Base-by-base conservation (phyloP, 208 protist genomes). In the Leishmania mexicana region DNA sequence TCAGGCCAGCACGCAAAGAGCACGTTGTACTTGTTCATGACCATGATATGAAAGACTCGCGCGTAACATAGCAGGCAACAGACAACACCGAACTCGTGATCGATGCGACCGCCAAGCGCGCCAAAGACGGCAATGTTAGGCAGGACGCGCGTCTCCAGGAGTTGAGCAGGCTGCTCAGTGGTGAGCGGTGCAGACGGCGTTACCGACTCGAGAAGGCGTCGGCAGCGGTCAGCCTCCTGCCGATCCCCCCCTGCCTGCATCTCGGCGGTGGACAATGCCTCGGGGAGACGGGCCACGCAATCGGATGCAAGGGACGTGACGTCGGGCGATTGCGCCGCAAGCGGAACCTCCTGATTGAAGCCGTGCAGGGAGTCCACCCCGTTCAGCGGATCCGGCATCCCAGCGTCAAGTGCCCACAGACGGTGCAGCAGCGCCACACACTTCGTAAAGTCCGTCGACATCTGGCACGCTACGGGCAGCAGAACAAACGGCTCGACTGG, bases 401-500 rank as follows among this genome's bases (percentile, higher is more conserved):
- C 79, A 57, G 45, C 19, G 19, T 85, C 81, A 47, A 85, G 81
- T 21, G 54, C 40, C 1, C 70, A 57, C 67, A 88, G 85, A 11
- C 88, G 84, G 51, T 85, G 76, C 40, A 95, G 42, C 45, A 97
- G 85, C 19, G 75, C 67, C 1, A 97, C 70, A 38, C 87, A 83
- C 79, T 97, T 97, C 8, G 83, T 42, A 78, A 97, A 97, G 88
- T 97, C 94, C 6, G 94, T 95, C n/a, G 94, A 88, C 85, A 94
- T 85, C 71, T 97, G 94, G 80, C 94, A 97, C 24, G 74, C 57
- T 7, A 95, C 79, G 60, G 87, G 90, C 38, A 97, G 42, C 62
- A 88, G 74, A 35, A 91, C 76, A 19, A 87, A 77, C 51, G 71
- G 60, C 3, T 81, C 67, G 21, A 31, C 31, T 51, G 60, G 77